Evolutionary conservation across 768 basidiomycete species (phyloP), one percentile per base, ranked within the genome.

Genomic region (Collybiopsis confluens): DNA sequence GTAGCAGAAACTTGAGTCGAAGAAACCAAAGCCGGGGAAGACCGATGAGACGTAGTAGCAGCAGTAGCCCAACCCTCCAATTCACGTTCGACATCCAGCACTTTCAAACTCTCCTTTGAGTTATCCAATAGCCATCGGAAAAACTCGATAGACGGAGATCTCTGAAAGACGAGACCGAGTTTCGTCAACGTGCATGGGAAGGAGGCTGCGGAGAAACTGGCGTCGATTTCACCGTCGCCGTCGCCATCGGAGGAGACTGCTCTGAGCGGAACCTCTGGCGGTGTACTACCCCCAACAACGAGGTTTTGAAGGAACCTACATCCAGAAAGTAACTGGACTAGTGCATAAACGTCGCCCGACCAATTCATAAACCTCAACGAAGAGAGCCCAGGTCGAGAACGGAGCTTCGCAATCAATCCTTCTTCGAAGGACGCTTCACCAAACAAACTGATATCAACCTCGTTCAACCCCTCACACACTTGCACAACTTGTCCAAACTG

Each of bases 121-220:
- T 79, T 73, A 60, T 80, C 77, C 23, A 88, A 80, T 53, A 90
- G 79, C 87, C 87, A 88, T 35, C 77, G 71, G 59, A 86, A 68
- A 65, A 88, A 83, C 33, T 85, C 82, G 43, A 79, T 62, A 2
- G 82, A 77, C 20, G 85, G 83, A 6, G 79, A 67, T 16, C 71
- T 64, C 63, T 87, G 86, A 66, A 83, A 82, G 67, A 86, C 86
- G 68, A 87, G 73, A 54, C 78, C 75, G 37, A 90, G 71, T 59
- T 77, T 72, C 49, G 76, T 63, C 24, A 86, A 73, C 11, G 74
- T 66, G 59, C 73, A 73, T 3, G 76, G 71, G 56, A 76, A 76
- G 1, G 82, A 77, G 28, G 65, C 65, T 27, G 13, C 6, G 30
- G 30, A 33, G 5, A 13, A 33, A 6, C 6, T 6, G 30, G 30